Evolutionary conservation across 1,284 basidiomycete species (phyloP).

Genomic region (Austroboletus olivaceoglutinosus): DNA sequence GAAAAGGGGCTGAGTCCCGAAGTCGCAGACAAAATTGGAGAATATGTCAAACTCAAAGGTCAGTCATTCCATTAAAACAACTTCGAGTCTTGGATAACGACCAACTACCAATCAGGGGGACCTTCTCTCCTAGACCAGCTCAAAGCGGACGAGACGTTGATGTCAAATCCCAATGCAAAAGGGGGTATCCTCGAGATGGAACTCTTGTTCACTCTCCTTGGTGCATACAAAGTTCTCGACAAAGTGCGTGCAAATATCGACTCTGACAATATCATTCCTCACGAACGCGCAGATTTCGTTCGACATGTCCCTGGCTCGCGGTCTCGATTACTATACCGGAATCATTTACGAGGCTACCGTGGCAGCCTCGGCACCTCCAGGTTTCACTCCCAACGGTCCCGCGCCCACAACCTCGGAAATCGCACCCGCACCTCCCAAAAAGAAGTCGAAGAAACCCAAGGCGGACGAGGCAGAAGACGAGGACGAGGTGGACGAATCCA

Average conservation of each 20-base stretch:
- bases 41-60: conserved; percentile 97
- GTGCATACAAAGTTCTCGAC: conserved; percentile 78
- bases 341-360: conserved; percentile 98
- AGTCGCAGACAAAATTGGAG: conserved; percentile 91
- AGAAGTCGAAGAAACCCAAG: conserved; percentile 56
- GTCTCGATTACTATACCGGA: conserved; percentile 98
- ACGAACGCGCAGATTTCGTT: conserved; percentile 73
- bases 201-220: conserved; percentile 81
- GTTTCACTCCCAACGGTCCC: conserved; percentile 56
- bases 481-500: conserved; percentile 90
- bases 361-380: conserved; percentile 89
- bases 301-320: conserved; percentile 93
- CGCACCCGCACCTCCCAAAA: conserved; percentile 36
- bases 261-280: background rate
- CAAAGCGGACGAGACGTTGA: conserved; percentile 65
- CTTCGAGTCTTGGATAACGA: background rate
- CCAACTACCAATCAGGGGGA: conserved; percentile 51
- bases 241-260: conserved; percentile 47
- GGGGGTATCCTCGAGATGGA: conserved; percentile 91
- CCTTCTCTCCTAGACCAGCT: conserved; percentile 77
- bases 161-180: conserved; percentile 72
- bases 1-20: conserved; percentile 89
- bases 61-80: conserved; percentile 9
- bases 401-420: conserved; percentile 37
- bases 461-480: conserved; percentile 52